Evolutionary conservation across 2,329 filamentous ascomycete species (phyloP).

Genomic region (Aspergillus glaucus): DNA sequence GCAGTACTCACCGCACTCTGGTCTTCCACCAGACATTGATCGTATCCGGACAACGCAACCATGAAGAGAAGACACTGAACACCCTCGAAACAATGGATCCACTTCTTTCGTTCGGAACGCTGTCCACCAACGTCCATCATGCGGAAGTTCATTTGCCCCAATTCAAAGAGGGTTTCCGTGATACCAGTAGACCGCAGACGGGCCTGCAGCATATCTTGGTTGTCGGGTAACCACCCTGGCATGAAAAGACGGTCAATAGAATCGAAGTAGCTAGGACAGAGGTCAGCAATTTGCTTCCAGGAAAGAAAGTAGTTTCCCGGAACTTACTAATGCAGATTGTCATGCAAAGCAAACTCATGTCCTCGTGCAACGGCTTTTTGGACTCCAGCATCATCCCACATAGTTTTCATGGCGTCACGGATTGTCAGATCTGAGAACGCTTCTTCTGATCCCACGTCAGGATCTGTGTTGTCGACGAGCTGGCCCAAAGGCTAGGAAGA

Average conservation of each 20-base stretch:
- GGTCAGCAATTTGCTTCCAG: slow-evolving; percentile 6
- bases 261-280: slow-evolving; percentile 64
- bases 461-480: slow-evolving; percentile 65
- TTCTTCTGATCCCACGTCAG: slow-evolving; percentile 75
- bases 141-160: slow-evolving; percentile 85
- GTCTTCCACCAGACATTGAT: slow-evolving; percentile 93
- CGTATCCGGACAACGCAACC: slow-evolving; percentile 91
- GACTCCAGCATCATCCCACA: slow-evolving; percentile 81
- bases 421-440: slow-evolving; percentile 59
- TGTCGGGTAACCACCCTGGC: slow-evolving; percentile 75
- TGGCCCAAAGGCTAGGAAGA: slow-evolving; percentile 64
- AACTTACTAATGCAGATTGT: slow-evolving; percentile 87
- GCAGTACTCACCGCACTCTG: slow-evolving; percentile 75
- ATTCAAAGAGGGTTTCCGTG: slow-evolving; percentile 88
- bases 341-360: slow-evolving; percentile 93
- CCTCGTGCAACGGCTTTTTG: slow-evolving; percentile 84
- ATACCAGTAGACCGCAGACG: slow-evolving; percentile 90
- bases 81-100: slow-evolving; percentile 95
- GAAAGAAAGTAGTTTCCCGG: slow-evolving; percentile 6
- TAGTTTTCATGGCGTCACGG: slow-evolving; percentile 68
- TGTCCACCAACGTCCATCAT: slow-evolving; percentile 97
- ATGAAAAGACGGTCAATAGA: slow-evolving; percentile 70
- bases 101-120: slow-evolving; percentile 90
- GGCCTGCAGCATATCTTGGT: slow-evolving; percentile 90
- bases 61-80: slow-evolving; percentile 89